Percentiles rank a stretch among this genome's conserved stretches.
phyloP scores from a whole-genome alignment of 208 protist species.

The Leishmania mexicana region DNA sequence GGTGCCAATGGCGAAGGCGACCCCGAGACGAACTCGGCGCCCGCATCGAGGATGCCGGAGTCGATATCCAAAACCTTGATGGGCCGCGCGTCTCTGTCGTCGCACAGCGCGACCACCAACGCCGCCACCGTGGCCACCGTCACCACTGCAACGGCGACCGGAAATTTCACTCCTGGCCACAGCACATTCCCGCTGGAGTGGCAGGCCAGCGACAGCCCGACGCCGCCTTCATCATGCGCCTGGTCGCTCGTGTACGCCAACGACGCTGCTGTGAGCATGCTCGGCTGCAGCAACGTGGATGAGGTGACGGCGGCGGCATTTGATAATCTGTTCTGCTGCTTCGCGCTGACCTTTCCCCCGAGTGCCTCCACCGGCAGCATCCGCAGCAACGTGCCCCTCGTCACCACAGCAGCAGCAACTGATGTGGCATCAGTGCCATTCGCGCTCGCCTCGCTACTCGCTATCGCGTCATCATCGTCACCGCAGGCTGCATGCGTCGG shows the following conservation, averaged over 20 bases:
- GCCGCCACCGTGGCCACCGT: neutral
- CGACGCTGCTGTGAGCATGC: slow-evolving; percentile 23
- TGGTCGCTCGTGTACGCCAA: slow-evolving; percentile 36
- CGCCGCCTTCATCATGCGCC: neutral
- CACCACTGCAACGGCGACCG: neutral
- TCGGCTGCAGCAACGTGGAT: slow-evolving; percentile 19
- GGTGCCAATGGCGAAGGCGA: neutral
- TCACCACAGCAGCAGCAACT: neutral
- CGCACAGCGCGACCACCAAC: neutral
- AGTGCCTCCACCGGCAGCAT: neutral
- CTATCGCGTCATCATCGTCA: neutral
- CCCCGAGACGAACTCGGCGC: neutral
- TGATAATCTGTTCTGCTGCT: slow-evolving; percentile 32
- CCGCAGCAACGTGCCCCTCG: neutral
- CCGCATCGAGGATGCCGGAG: neutral
- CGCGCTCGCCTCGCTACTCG: neutral
- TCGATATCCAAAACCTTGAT: neutral
- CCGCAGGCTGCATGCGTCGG: neutral
- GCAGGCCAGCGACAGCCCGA: neutral
- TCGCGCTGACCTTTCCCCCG: neutral
- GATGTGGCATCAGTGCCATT: neutral
- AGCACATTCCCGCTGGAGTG: neutral
- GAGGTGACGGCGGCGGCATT: slow-evolving; percentile 23
- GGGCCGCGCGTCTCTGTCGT: neutral
- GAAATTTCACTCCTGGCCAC: neutral